Conservation (phyloP, 169 alveolate genomes). For the Plasmodium gonderi region DNA sequence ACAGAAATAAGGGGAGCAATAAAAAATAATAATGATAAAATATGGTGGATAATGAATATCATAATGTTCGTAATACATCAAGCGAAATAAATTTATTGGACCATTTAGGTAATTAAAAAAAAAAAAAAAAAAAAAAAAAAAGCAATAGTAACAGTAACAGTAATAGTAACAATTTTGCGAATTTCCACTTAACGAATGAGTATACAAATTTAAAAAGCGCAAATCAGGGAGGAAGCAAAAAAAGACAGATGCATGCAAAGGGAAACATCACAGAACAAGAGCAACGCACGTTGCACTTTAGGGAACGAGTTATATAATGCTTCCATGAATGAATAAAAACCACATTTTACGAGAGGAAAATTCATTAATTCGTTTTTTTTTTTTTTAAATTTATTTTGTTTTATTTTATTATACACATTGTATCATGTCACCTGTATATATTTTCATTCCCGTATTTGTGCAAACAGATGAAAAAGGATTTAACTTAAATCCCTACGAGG, state of each 20-base stretch:
- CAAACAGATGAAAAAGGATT: background rate
- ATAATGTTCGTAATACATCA: constrained; percentile 30
- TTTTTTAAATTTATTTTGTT: background rate
- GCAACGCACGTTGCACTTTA: background rate
- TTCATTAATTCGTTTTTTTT: background rate
- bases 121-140: too few species aligned
- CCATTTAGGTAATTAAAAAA: constrained; percentile 1
- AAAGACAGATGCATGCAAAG: constrained; percentile 22
- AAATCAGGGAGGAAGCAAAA: background rate
- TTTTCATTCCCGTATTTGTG: background rate
- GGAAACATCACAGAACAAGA: background rate
- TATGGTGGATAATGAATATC: constrained; percentile 63
- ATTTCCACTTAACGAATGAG: background rate
- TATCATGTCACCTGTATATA: background rate
- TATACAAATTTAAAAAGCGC: background rate
- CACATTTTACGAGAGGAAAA: background rate
- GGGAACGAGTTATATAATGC: background rate
- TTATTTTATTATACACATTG: too few species aligned
- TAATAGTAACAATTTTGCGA: background rate
- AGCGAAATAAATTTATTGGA: background rate
- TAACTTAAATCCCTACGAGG: background rate
- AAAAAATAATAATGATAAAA: constrained; percentile 18
- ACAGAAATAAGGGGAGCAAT: background rate
- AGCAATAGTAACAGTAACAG: too few species aligned
- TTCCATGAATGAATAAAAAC: background rate